Base-by-base conservation (phyloP, 2,329 filamentous ascomycete genomes). In the Escovopsis sp. region DNA sequence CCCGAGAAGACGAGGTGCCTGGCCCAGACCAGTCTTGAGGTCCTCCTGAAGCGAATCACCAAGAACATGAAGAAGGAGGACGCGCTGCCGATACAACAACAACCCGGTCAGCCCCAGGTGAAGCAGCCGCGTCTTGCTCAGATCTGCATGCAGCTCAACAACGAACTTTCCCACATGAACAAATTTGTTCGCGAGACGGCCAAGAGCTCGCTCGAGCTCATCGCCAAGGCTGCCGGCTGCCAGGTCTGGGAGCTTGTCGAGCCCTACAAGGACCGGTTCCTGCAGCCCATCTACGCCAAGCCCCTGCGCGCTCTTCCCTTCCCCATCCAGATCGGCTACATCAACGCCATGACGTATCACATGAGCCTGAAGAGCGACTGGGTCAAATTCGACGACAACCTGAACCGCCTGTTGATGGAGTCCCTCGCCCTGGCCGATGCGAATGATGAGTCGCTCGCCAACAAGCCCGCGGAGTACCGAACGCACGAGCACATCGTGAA, bases 271-370 rank as follows among this genome's bases (percentile, higher is more conserved):
- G 87, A 96, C 39, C 72, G 85, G 23, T 70, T 96, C 26, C 65
- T 96, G n/a, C 70, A 78, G 40, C 85, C 87, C 0, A 94, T 99
- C 33, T 98, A 90, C 62, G 83, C 84, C 45, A 99, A 99, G 54
- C 90, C 90, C 12, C 60, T 99, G 15, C 74, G 90, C 41, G 92
- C 90, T 1, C 63, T 99, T 41, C 90, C 90, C 0, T 98, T 98
- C 51, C 71, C 84, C 5, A 88, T 85, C 3, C 92, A 98, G 60
- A 98, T 98, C 45, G 92, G 90, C 4, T 96, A 93, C 51, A 94
- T 99, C 46, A 92, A 98, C 53, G 90, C 90, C 1, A 86, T 98
- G 51, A 94, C 85, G 0, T 98, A 92, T 56, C 92, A 92, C 51
- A 72, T 99, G 62, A 79, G 79, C 38, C 67, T 98, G 33, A 88